Evolutionary conservation across 2,329 filamentous ascomycete species (phyloP).

Genomic region (Diaporthe humulicola): DNA sequence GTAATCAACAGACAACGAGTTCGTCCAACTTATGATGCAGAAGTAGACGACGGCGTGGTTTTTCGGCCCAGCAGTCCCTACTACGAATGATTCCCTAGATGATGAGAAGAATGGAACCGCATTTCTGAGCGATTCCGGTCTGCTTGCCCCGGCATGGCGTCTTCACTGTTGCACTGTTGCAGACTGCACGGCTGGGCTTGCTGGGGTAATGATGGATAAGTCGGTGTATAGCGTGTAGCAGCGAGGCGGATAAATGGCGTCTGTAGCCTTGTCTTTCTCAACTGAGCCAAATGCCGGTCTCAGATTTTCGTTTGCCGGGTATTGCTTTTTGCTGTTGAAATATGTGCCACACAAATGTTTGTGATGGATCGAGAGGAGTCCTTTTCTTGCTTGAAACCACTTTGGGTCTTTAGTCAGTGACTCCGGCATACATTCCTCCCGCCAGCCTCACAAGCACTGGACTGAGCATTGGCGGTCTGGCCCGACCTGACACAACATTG

Average conservation of each 20-base stretch:
- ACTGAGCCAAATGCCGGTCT: constrained; percentile 35
- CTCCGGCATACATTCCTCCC: background rate
- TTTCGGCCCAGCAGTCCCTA: constrained; percentile 23
- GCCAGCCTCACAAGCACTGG: background rate
- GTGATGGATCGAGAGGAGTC: constrained; percentile 14
- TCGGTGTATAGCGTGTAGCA: constrained; percentile 31
- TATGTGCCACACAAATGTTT: constrained; percentile 12
- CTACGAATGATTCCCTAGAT: constrained; percentile 39
- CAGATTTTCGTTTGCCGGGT: constrained; percentile 17
- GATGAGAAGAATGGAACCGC: constrained; percentile 38
- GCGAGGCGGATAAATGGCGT: constrained; percentile 32
- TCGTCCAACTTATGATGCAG: constrained; percentile 96
- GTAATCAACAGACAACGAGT: constrained; percentile 80
- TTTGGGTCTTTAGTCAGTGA: background rate
- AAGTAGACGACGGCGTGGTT: constrained; percentile 68
- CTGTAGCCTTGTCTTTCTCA: constrained; percentile 37
- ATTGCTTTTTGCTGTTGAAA: constrained; percentile 23
- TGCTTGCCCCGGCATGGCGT: constrained; percentile 28
- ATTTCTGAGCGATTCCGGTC: constrained; percentile 26
- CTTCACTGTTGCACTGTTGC: background rate
- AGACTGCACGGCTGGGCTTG: constrained; percentile 24
- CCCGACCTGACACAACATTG: background rate
- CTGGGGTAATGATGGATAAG: constrained; percentile 32
- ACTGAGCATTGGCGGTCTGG: background rate
- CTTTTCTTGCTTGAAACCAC: background rate